Evolutionary conservation across 1,139 yeast species (phyloP).

Genomic region (Taiozyma sp.): DNA sequence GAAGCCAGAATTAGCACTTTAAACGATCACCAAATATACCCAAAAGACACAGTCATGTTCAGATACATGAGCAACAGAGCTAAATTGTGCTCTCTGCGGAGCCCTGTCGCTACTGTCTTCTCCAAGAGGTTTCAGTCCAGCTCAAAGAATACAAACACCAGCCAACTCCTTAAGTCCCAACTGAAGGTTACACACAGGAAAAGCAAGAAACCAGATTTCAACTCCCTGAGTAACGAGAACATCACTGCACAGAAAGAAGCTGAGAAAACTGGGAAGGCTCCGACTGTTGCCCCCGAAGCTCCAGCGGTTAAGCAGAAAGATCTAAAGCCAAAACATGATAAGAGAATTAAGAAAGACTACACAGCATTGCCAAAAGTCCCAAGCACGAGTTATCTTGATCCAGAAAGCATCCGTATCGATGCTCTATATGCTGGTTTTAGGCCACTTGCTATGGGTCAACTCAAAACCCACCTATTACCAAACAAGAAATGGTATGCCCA

Average conservation of each 20-base stretch:
- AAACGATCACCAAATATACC: not conserved
- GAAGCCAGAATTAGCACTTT: not conserved
- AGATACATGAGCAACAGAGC: not conserved
- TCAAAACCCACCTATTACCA: conserved; percentile 11
- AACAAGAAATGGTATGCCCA: not conserved
- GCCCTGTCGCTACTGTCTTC: not conserved
- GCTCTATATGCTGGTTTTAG: conserved; percentile 19
- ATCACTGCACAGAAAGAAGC: conserved; percentile 1
- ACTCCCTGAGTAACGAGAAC: conserved; percentile 23
- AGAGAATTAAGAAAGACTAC: conserved; percentile 17
- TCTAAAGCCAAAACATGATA: not conserved
- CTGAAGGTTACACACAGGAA: not conserved
- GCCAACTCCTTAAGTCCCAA: conserved; percentile 6
- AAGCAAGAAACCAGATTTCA: conserved; percentile 5
- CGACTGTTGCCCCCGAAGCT: not conserved
- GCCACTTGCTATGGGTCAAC: conserved; percentile 16
- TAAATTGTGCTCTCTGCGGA: not conserved
- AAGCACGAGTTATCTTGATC: conserved; percentile 14
- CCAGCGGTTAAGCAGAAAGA: not conserved
- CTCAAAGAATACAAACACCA: conserved; percentile 6
- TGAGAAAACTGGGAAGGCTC: not conserved
- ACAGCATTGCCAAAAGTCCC: conserved; percentile 22
- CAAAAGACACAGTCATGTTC: not conserved
- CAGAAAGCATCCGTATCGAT: conserved; percentile 17
- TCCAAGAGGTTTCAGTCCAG: conserved; percentile 7